phyloP scores from a whole-genome alignment of 805 yeast species.

The Zygosaccharomyces bisporus region DNA sequence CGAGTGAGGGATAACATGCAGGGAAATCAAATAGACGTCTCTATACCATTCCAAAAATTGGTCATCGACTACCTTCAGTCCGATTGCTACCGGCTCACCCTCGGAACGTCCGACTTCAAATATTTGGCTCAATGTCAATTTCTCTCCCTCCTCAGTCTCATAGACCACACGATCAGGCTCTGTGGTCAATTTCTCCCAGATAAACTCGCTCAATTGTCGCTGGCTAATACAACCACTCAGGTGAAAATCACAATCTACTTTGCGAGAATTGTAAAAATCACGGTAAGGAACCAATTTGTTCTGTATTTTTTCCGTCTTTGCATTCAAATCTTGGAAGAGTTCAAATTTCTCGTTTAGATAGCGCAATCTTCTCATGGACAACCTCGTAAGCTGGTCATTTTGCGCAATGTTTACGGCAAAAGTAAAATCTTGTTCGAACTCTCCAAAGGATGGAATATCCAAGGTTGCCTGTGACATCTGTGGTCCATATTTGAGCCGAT shows the following conservation, averaged over 20 bases:
- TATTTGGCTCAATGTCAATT: constrained; percentile 26
- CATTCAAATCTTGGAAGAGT: constrained; percentile 35
- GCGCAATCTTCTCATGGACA: constrained; percentile 30
- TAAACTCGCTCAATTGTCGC: constrained; percentile 36
- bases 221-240: constrained; percentile 32
- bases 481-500: constrained; percentile 4
- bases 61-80: constrained; percentile 34
- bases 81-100: constrained; percentile 23
- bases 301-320: constrained; percentile 35
- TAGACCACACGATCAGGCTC: constrained; percentile 39
- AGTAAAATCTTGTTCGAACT: constrained; percentile 34
- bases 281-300: constrained; percentile 41
- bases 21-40: constrained; percentile 23
- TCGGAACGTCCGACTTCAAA: constrained; percentile 18
- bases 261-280: constrained; percentile 89
- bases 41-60: constrained; percentile 27
- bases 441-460: constrained; percentile 30
- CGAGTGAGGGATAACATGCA: constrained; percentile 22
- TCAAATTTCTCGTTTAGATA: constrained; percentile 38
- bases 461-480: neutral
- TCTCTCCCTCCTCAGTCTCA: constrained; percentile 20
- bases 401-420: constrained; percentile 22
- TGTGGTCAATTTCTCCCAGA: constrained; percentile 36
- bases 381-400: constrained; percentile 16
- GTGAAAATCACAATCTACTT: constrained; percentile 57